A percentile compares a stretch with the other conserved stretches of the same genome.
Conservation (phyloP, 2,329 filamentous ascomycete genomes). For the Pseudocercospora ulei region DNA sequence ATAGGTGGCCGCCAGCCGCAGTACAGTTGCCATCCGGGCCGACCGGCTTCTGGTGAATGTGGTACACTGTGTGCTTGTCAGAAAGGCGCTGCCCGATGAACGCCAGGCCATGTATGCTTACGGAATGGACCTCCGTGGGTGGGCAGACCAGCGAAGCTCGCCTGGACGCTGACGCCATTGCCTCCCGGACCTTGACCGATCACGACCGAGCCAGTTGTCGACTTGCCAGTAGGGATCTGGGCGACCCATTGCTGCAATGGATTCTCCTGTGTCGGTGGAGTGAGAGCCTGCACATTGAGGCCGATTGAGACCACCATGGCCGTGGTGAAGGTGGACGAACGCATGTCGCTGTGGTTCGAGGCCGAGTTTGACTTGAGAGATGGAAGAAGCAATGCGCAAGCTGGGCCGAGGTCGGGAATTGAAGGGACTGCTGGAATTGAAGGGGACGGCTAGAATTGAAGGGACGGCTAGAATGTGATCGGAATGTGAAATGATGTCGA, state of each 20-base stretch:
- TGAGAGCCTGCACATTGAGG: conserved; percentile 10
- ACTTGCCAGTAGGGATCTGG: conserved; percentile 11
- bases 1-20: conserved; percentile 37
- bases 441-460: too few species aligned
- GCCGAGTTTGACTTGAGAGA: not conserved
- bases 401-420: not conserved
- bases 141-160: conserved; percentile 38
- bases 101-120: conserved; percentile 22
- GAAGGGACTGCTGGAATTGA: too few species aligned
- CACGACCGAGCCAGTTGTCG: conserved; percentile 16
- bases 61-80: conserved; percentile 34
- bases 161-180: conserved; percentile 36
- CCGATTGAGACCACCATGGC: not conserved
- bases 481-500: conserved; percentile 5
- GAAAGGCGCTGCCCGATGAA: not conserved
- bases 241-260: conserved; percentile 14
- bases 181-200: conserved; percentile 24
- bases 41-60: conserved; percentile 40
- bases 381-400: not conserved
- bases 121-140: conserved; percentile 39
- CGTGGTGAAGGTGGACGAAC: not conserved
- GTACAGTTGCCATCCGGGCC: conserved; percentile 40
- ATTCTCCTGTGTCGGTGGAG: conserved; percentile 11
- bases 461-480: conserved; percentile 1
- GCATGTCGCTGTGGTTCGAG: not conserved